A percentile compares a stretch with the other conserved stretches of the same genome.
phyloP scores from a whole-genome alignment of 768 basidiomycete species.

The Serendipita indica region DNA sequence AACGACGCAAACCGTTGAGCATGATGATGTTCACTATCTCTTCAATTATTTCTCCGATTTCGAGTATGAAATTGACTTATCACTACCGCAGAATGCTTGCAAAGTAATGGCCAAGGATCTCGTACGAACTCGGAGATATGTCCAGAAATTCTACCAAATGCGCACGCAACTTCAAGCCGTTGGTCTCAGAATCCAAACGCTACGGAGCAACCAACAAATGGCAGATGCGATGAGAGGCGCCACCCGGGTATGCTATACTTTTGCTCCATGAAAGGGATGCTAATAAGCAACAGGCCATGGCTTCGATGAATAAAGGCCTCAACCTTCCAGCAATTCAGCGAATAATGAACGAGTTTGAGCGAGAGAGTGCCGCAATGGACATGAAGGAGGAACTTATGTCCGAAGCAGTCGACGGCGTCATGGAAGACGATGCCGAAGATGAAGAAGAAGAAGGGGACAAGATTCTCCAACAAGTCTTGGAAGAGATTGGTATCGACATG shows the following conservation, averaged over 20 bases:
- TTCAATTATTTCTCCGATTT: too few relatives aligned
- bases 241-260: constrained; percentile 51
- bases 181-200: constrained; percentile 83
- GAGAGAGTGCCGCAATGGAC: constrained; percentile 95
- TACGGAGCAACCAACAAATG: constrained; percentile 98
- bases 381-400: constrained; percentile 99
- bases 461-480: constrained; percentile 88
- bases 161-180: constrained; percentile 95
- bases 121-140: constrained; percentile 84
- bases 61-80: too few relatives aligned
- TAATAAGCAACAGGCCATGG: constrained; percentile 64
- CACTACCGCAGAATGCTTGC: constrained; percentile 64
- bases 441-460: constrained; percentile 94
- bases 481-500: constrained; percentile 88
- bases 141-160: constrained; percentile 99
- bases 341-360: constrained; percentile 98
- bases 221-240: constrained; percentile 98
- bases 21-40: too few relatives aligned
- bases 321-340: constrained; percentile 89
- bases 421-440: constrained; percentile 83
- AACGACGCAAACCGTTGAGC: too few relatives aligned
- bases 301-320: constrained; percentile 88
- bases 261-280: neutral
- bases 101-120: constrained; percentile 99
- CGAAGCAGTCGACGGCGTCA: constrained; percentile 92